Conservation (phyloP, 352 stramenopile species). For the Phytophthora syringae region DNA sequence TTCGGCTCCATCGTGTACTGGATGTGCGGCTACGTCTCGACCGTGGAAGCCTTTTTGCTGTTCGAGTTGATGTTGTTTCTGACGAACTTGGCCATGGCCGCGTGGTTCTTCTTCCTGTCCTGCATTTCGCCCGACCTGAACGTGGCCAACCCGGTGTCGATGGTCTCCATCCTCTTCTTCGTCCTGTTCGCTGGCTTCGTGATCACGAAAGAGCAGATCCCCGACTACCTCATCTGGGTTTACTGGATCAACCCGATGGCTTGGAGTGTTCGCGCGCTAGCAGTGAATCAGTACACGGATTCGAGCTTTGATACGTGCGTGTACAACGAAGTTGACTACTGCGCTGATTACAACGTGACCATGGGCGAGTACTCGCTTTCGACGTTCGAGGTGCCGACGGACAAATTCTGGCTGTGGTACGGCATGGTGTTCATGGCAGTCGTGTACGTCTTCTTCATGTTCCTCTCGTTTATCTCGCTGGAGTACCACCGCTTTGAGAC, state of each 20-base stretch:
- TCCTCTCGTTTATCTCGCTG: conserved; percentile 31
- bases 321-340: conserved; percentile 24
- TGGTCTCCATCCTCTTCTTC: conserved; percentile 33
- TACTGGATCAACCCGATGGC: conserved; percentile 37
- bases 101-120: conserved; percentile 34
- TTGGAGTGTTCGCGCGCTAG: conserved; percentile 22
- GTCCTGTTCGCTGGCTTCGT: conserved; percentile 26
- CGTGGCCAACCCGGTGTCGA: conserved; percentile 27
- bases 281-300: conserved; percentile 33
- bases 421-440: conserved; percentile 20
- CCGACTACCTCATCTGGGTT: conserved; percentile 36
- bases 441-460: conserved; percentile 29
- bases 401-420: conserved; percentile 33
- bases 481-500: neutral
- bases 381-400: conserved; percentile 23
- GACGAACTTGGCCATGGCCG: conserved; percentile 36
- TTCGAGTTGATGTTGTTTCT: conserved; percentile 46
- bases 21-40: conserved; percentile 63
- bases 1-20: conserved; percentile 87
- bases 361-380: conserved; percentile 25
- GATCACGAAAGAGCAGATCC: conserved; percentile 36
- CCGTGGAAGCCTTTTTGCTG: conserved; percentile 36
- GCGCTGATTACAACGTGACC: conserved; percentile 14
- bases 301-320: conserved; percentile 26
- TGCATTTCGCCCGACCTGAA: conserved; percentile 27